Percentiles rank a stretch among this genome's conserved stretches.
phyloP scores from a whole-genome alignment of 208 protist species.

The Wallacemonas rigidus region DNA sequence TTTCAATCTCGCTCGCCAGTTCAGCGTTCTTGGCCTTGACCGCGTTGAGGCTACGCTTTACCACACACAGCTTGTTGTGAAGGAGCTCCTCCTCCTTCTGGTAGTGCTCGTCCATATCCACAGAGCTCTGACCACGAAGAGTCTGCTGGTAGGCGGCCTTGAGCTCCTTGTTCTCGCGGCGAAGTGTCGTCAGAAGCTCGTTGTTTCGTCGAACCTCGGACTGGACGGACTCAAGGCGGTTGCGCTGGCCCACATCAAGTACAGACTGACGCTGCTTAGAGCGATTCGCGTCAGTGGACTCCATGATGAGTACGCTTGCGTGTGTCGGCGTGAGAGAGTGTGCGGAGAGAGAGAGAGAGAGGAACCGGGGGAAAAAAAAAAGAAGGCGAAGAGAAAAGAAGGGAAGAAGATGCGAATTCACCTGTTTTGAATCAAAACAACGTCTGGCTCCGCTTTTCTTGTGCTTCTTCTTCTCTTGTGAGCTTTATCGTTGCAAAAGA shows the following conservation, averaged over 20 bases:
- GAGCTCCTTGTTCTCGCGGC: slow-evolving; percentile 91
- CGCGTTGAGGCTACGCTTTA: slow-evolving; percentile 86
- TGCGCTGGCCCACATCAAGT: slow-evolving; percentile 86
- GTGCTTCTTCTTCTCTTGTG: too few relatives aligned
- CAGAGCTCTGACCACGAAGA: slow-evolving; percentile 54
- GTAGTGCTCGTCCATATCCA: slow-evolving; percentile 76
- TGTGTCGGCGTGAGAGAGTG: too few relatives aligned
- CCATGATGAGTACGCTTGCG: neutral
- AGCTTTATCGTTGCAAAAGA: too few relatives aligned
- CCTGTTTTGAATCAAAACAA: neutral
- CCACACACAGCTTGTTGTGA: slow-evolving; percentile 80
- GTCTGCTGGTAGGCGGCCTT: slow-evolving; percentile 48
- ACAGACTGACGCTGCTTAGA: slow-evolving; percentile 73
- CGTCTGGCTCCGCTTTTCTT: too few relatives aligned
- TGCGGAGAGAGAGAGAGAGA: slow-evolving; percentile 19
- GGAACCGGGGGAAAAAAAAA: slow-evolving; percentile 13
- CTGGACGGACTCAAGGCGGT: slow-evolving; percentile 83
- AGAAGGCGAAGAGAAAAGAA: slow-evolving; percentile 17
- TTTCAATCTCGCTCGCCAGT: slow-evolving; percentile 63
- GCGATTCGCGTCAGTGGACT: neutral
- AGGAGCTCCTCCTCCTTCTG: slow-evolving; percentile 74
- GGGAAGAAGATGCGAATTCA: slow-evolving; percentile 9
- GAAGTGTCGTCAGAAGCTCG: slow-evolving; percentile 77
- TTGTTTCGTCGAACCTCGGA: slow-evolving; percentile 86
- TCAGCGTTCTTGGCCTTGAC: slow-evolving; percentile 80